Base-by-base conservation (phyloP, 2,329 filamentous ascomycete species). In the Aspergillus quadricinctus region DNA sequence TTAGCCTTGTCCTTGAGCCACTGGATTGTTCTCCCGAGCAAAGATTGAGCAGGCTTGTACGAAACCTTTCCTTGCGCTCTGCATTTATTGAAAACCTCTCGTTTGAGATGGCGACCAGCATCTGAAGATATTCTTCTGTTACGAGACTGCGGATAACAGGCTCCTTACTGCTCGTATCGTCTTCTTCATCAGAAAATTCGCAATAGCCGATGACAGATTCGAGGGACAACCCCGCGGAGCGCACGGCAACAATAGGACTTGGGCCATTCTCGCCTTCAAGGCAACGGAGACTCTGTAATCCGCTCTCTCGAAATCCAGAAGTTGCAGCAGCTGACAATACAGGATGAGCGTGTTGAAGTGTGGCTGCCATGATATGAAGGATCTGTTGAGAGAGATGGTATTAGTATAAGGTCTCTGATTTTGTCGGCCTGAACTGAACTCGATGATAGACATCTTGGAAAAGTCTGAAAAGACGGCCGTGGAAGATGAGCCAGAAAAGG, bases 281-380 rank as follows among this genome's bases (percentile, higher is more conserved):
- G 35, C 73, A 75, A 28, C 88, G 90, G 56, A 95, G 81, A 50
- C 74, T 73, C 59, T 78, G 77, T 7, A 93, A 88, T 19, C 93
- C 93, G 57, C 89, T 94, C 75, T 97, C 93, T 14, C 93, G 86
- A 70, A 97, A 97, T 0, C 93, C 93, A 3, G 91, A 88, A 64
- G 86, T 83, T 9, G 93, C 79, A 1, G 89, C 92, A 48, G 89
- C 89, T 10, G 86, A 81, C 14, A 96, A 81, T 19, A 95, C 80
- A 8, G 83, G 79, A 62, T 96, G 88, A 3, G 93, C 91, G 65
- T 93, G 84, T 11, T 82, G 75, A 0, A 86, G 79, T 0, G 90
- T 93, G 17, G 91, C 85, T 5, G 90, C 86, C 65, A 96, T 82
- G 46, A 97, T 81, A 64, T 97, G 93, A 0, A 97, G 83, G 63